Evolutionary conservation across 495 filamentous ascomycete species (phyloP), one percentile per base, ranked within the genome.

Genomic region (Achaetomiella virescens): DNA sequence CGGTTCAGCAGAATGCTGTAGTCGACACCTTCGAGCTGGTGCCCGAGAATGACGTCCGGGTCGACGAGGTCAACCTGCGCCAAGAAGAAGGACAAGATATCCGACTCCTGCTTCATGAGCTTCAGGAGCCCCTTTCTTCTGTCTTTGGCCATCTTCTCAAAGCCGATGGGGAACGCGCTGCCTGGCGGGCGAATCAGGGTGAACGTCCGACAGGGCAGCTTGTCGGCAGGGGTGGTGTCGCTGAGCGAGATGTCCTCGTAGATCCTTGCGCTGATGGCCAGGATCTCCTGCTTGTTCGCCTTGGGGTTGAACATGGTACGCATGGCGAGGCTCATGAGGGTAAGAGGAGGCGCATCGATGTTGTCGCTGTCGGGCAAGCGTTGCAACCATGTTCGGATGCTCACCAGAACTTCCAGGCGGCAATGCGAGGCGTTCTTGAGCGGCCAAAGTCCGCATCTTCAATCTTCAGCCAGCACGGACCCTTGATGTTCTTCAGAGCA

Each of bases 401-500:
- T 78, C 73, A 37, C 84, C 61, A 87, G 82, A 44, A 95, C 82
- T 71, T 98, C 93, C 18, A 97, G 84, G 62, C 96, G 97, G 78
- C 95, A 97, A 83, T 93, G 92, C 2, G 95, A 97, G 18, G 89
- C 84, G 63, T 97, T 97, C 68, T 85, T 90, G n/a, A 96, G 72
- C 2, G 86, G 12, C 80, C 77, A 69, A 95, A 95, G 66, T 96
- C 83, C 33, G 86, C 88, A 52, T 85, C 86, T 57, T 89, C 80
- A 54, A 98, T 90, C 65, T 82, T 88, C 17, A 98, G 78, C 93
- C 93, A 98, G 73, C 95, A 98, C 11, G 93, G 93, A 0, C 93
- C 93, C 91, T 95, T 97, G 55, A 98, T 88, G 59, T 92, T 91
- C 71, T 95, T 96, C 90, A 97, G 12, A 98, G 79, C 14, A 97